Base-by-base conservation (phyloP, 768 basidiomycete species). In the Phallus indusiatus region DNA sequence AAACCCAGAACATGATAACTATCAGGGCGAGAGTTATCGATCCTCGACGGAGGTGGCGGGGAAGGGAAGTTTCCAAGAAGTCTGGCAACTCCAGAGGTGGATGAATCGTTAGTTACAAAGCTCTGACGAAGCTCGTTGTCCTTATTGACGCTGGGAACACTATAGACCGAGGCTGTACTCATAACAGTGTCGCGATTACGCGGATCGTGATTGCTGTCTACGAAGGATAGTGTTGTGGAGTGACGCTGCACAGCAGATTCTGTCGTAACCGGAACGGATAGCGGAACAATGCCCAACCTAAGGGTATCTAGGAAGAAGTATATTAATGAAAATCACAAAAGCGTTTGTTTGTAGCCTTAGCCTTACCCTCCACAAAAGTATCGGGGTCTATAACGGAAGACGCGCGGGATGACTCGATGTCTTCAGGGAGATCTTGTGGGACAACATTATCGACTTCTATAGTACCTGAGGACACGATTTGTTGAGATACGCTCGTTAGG, bases 391-490 rank as follows among this genome's bases (percentile, higher is more conserved):
- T 28, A 37, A 70, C 63, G 22, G 72, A 73, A 8, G 73, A 75
- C 3, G 65, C 67, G 1, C 68, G 62, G 14, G 71, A 69, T 14
- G 70, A 72, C 57, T 70, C 69, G 34, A 74, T 67, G 56, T 75
- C 73, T 60, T 73, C 73, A 5, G 73, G 72, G 2, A 73, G 62
- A 50, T 59, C 50, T 24, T 59, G 57, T 18, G 17, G 47, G 9
- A 21, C 24, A 18, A 24, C 28, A 12, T 59, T 37, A 18, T 51
- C 57, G 21, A 51, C 57, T 3, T 49, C 21, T 9, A 68, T 64
- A 24, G 69, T 61, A 2, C 63, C 55, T 9, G 72, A 69, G 53
- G 66, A 64, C 5, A 63, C 56, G 34, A 67, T 59, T 18, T 62
- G 60, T 28, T 62, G 10, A 28, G 28, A 28, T n/a, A n/a, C n/a